Conservation (phyloP, 306 rosid species). For the Vigna trinervia region DNA sequence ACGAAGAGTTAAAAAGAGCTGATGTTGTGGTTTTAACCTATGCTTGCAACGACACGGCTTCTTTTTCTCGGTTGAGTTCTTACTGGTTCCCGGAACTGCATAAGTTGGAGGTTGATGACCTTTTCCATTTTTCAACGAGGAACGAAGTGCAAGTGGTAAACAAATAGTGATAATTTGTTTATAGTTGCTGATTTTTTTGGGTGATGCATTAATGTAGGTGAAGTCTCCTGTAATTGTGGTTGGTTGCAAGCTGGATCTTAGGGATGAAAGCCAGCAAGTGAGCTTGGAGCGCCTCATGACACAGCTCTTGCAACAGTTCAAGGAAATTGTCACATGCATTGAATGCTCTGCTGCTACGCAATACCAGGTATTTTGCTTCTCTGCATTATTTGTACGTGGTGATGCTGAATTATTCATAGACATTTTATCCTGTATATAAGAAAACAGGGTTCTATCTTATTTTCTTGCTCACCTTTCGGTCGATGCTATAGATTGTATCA, state of each 20-base stretch:
- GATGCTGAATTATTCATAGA: slow-evolving; percentile 21
- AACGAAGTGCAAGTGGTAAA: neutral
- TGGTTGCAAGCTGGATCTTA: slow-evolving; percentile 57
- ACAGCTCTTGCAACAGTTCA: slow-evolving; percentile 49
- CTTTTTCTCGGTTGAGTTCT: slow-evolving; percentile 63
- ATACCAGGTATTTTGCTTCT: slow-evolving; percentile 53
- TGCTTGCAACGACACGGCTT: slow-evolving; percentile 72
- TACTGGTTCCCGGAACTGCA: slow-evolving; percentile 81
- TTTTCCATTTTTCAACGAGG: slow-evolving; percentile 1
- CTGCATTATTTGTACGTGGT: neutral
- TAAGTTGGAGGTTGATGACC: slow-evolving; percentile 59
- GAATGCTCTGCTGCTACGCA: slow-evolving; percentile 61
- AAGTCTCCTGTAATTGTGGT: slow-evolving; percentile 52
- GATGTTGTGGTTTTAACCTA: slow-evolving; percentile 84
- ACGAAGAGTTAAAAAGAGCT: slow-evolving; percentile 81
- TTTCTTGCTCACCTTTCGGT: slow-evolving; percentile 17
- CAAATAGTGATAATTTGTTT: neutral
- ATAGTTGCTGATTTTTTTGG: neutral
- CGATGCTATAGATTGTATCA: slow-evolving; percentile 18
- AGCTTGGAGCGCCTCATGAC: slow-evolving; percentile 52
- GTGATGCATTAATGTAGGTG: slow-evolving; percentile 46
- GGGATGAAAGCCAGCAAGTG: slow-evolving; percentile 58
- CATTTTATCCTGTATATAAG: neutral
- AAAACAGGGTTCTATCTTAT: slow-evolving; percentile 7
- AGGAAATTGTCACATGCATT: slow-evolving; percentile 48